These are phyloP conservation scores for Rhizopogon vesiculosus DNA, from an alignment of 768 basidiomycete genomes.

Conservation along the genomic window DNA sequence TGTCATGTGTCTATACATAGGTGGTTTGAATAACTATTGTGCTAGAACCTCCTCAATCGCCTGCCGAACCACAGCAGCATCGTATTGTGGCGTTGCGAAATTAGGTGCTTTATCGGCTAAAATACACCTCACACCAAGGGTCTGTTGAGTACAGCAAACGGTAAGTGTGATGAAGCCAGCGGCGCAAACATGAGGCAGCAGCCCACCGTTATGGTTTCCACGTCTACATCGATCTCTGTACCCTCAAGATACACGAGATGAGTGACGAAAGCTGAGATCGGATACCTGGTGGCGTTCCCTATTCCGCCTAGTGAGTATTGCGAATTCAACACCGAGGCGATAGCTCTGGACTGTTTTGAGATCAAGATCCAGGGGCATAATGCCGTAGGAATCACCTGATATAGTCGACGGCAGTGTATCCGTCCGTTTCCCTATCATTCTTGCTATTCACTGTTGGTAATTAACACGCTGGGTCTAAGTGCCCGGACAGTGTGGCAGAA, in stretches of 20 bases:
- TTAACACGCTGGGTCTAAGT: constrained; percentile 5
- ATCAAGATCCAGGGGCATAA: constrained; percentile 4
- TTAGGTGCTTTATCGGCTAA: constrained; percentile 34
- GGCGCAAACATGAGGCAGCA: neutral
- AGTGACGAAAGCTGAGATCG: constrained; percentile 77
- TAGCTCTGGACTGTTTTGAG: constrained; percentile 42
- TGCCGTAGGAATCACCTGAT: constrained; percentile 46
- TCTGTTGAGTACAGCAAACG: constrained; percentile 27
- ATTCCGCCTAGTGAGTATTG: constrained; percentile 52
- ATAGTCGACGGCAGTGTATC: constrained; percentile 82
- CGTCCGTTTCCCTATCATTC: constrained; percentile 89
- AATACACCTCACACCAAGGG: constrained; percentile 56
- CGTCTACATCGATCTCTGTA: constrained; percentile 59
- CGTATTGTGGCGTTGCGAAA: constrained; percentile 33
- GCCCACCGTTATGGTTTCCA: constrained; percentile 55
- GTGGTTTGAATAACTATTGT: neutral
- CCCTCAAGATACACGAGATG: constrained; percentile 77
- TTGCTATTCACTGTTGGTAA: constrained; percentile 64
- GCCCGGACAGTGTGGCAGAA: constrained; percentile 5
- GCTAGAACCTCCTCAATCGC: constrained; percentile 34
- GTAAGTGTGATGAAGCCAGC: neutral
- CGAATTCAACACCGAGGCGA: constrained; percentile 64
- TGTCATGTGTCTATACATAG: neutral
- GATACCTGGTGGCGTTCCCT: constrained; percentile 61
- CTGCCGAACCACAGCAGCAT: constrained; percentile 38